phyloP scores from a whole-genome alignment of 805 yeast species.

The Schizosaccharomyces japonicus region DNA sequence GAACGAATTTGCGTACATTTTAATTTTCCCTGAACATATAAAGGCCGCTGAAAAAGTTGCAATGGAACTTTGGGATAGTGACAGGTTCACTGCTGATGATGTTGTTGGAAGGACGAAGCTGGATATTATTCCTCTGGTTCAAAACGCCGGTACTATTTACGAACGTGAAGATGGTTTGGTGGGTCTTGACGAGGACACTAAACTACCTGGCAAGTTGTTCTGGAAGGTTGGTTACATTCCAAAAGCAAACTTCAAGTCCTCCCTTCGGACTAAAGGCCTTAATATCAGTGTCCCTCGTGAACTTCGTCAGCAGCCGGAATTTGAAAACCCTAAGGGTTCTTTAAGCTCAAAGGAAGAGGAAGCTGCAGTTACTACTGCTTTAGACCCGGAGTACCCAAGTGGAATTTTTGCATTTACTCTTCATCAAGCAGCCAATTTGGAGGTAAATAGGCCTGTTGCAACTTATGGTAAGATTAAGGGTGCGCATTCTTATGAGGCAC shows the following conservation, averaged over 20 bases:
- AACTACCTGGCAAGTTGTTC: background rate
- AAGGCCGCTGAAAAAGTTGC: constrained; percentile 4
- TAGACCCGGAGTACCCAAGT: constrained; percentile 3
- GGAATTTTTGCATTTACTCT: constrained; percentile 1
- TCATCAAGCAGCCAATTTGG: constrained; percentile 2
- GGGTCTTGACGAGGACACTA: background rate
- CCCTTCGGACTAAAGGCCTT: background rate
- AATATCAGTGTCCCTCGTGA: background rate
- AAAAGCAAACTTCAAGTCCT: background rate
- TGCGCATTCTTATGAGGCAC: background rate
- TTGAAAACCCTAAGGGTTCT: background rate
- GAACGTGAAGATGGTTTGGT: background rate
- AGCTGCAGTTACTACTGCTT: background rate
- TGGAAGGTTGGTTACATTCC: background rate
- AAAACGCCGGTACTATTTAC: background rate
- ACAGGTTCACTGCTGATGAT: constrained; percentile 4
- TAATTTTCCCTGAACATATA: constrained; percentile 1
- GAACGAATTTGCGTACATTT: background rate
- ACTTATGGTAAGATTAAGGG: constrained; percentile 2
- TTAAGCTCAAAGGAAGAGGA: background rate
- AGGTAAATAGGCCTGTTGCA: background rate
- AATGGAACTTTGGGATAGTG: constrained; percentile 4
- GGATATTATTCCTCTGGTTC: background rate
- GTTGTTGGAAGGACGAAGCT: constrained; percentile 1
- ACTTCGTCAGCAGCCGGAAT: background rate